Evolutionary conservation across 2,329 filamentous ascomycete species (phyloP), one percentile per base, ranked within the genome.

Genomic region (Metarhizium rileyi): DNA sequence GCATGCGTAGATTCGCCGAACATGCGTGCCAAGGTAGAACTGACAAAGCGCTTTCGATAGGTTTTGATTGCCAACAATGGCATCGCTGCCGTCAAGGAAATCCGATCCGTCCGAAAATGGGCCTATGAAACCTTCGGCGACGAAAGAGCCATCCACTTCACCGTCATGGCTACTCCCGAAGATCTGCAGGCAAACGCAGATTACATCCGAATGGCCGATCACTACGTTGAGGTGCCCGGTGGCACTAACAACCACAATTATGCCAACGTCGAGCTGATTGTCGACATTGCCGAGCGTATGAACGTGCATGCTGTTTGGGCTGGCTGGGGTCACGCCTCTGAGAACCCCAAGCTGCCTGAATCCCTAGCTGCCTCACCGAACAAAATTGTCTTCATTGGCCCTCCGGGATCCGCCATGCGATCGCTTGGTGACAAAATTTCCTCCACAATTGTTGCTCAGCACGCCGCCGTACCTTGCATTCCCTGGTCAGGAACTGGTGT

Each of bases 231-330:
- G 74, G 91, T 98, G 54, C 93, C 93, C 30, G 93, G 93, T 64
- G 93, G 93, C 65, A 98, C 93, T 55, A 98, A 98, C 76, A 98
- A 98, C 80, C 95, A 98, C 84, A 98, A 98, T 73, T 98, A 98
- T 72, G 93, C 93, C 73, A 98, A 98, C 68, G 93, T 98, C 53
- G 93, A 98, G 75, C 78, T 98, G 66, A 98, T 98, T 70, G 93
- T 98, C 58, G 93, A 98, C 74, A 83, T 98, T 66, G 93, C 93
- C 25, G 93, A 98, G 78, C 89, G 93, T 55, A 97, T 96, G 90
- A 83, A 91, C 61, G 93, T 98, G 53, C 93, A 98, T 65, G 93
- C 93, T 52, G 93, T 98, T 16, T 98, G 93, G 93, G 93, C 93
- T 61, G 93, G 93, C 77, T 98, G 93, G 90, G 93, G 93, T 63